Conservation (phyloP, 345 rosid genomes). For the Populus simonii region DNA sequence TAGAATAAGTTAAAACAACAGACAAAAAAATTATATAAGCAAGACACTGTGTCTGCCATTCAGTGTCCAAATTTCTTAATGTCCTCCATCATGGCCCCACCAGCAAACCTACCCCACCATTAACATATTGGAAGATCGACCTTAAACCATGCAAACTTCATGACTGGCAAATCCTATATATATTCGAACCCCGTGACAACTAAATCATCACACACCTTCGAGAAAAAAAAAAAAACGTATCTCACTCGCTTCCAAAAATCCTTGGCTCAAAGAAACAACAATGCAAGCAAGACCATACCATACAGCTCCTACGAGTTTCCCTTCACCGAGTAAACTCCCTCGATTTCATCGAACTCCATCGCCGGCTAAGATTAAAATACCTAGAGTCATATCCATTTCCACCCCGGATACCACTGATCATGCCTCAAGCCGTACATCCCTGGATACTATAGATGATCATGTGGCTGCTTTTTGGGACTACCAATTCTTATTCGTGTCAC, state of each 20-base stretch:
- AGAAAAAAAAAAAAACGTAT: neutral
- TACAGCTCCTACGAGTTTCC: conserved; percentile 33
- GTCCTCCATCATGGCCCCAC: conserved; percentile 21
- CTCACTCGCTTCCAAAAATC: neutral
- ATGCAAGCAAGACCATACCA: conserved; percentile 40
- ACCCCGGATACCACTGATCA: conserved; percentile 16
- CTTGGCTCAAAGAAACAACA: neutral
- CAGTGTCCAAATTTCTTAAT: conserved; percentile 11
- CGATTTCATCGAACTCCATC: conserved; percentile 25
- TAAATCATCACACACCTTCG: neutral
- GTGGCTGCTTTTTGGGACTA: conserved; percentile 78
- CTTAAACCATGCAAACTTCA: neutral
- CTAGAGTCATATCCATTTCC: conserved; percentile 51
- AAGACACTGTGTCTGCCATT: conserved; percentile 39
- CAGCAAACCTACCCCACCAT: conserved; percentile 34
- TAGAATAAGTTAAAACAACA: neutral
- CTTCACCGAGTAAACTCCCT: conserved; percentile 29
- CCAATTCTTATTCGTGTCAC: conserved; percentile 75
- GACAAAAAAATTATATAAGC: neutral
- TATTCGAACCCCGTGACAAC: neutral
- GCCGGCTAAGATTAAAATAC: conserved; percentile 25
- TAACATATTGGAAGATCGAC: neutral
- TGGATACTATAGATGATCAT: conserved; percentile 33
- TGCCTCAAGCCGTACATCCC: conserved; percentile 12
- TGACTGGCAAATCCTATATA: neutral